Evolutionary conservation across 2,329 filamentous ascomycete genomes (phyloP).

Genomic region (Fusarium dlaminii): DNA sequence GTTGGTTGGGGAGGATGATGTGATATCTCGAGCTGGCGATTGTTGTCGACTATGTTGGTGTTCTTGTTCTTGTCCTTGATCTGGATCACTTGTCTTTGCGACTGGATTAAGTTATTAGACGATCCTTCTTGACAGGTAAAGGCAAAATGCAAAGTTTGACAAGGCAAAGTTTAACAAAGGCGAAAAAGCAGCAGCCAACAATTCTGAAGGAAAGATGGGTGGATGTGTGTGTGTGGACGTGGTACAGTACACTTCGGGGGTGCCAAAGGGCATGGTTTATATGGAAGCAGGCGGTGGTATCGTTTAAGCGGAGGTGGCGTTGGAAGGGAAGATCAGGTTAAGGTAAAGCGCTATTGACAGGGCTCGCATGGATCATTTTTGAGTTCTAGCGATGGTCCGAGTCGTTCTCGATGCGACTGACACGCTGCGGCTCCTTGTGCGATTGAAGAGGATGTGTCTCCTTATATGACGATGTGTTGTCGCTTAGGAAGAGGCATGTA

Average conservation of each 20-base stretch:
- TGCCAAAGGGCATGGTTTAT: slow-evolving; percentile 18
- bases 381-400: slow-evolving; percentile 2
- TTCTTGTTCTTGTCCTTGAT: slow-evolving; percentile 7
- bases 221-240: slow-evolving; percentile 5
- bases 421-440: slow-evolving; percentile 23
- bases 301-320: slow-evolving; percentile 42
- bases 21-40: slow-evolving; percentile 29
- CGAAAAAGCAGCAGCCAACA: slow-evolving; percentile 8
- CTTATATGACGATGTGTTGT: slow-evolving; percentile 29
- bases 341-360: slow-evolving; percentile 33
- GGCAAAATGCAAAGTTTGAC: slow-evolving; percentile 2
- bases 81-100: slow-evolving; percentile 17
- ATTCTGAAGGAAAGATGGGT: slow-evolving; percentile 3
- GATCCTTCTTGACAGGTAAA: not conserved
- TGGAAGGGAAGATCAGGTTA: slow-evolving; percentile 32
- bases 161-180: not conserved
- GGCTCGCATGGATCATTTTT: slow-evolving; percentile 6
- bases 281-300: slow-evolving; percentile 34
- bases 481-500: slow-evolving; percentile 15
- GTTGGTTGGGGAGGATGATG: slow-evolving; percentile 30
- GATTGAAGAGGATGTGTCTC: slow-evolving; percentile 4
- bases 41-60: not conserved
- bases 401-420: slow-evolving; percentile 7
- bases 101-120: slow-evolving; percentile 11
- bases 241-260: slow-evolving; percentile 7